Conservation (phyloP, 2,329 filamentous ascomycete species). For the Tolypocladium paradoxum region DNA sequence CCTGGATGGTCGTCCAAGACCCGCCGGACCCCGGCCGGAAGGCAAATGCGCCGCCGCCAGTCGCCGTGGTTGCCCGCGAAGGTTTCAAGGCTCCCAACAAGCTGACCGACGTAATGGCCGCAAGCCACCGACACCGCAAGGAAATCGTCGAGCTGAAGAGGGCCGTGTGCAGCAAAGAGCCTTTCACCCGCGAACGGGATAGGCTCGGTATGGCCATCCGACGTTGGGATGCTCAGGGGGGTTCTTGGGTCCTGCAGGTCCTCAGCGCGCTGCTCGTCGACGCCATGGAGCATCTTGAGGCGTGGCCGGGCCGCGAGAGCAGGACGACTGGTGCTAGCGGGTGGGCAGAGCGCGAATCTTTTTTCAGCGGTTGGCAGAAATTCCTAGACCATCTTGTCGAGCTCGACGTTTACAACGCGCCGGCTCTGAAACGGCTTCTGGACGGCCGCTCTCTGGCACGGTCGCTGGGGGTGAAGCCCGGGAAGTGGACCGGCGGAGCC, state of each 20-base stretch:
- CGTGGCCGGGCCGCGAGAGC: constrained; percentile 11
- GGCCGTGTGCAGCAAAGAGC: constrained; percentile 33
- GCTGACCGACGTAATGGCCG: constrained; percentile 54
- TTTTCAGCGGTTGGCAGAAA: constrained; percentile 39
- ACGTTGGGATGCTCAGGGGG: constrained; percentile 51
- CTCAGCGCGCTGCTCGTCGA: constrained; percentile 59
- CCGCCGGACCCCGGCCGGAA: constrained; percentile 35
- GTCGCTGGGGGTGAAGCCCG: constrained; percentile 58
- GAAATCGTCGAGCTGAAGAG: constrained; percentile 55
- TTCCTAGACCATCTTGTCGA: constrained; percentile 45
- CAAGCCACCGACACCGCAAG: constrained; percentile 49
- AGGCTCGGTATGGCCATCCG: constrained; percentile 65
- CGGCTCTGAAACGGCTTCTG: constrained; percentile 51
- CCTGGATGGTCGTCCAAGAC: constrained; percentile 50
- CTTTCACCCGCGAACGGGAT: constrained; percentile 44
- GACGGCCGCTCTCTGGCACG: constrained; percentile 66
- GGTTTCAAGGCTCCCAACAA: constrained; percentile 75
- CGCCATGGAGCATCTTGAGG: constrained; percentile 30
- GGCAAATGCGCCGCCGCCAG: constrained; percentile 37
- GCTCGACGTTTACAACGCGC: constrained; percentile 46
- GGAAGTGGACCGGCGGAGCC: constrained; percentile 75
- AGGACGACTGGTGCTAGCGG: not conserved
- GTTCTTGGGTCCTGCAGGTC: constrained; percentile 61
- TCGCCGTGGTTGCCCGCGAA: constrained; percentile 51
- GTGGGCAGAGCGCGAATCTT: constrained; percentile 28